A percentile compares a stretch with the other conserved stretches of the same genome.
phyloP scores from a whole-genome alignment of 1,139 yeast species.

The Protomyces lactucae-debilis region DNA sequence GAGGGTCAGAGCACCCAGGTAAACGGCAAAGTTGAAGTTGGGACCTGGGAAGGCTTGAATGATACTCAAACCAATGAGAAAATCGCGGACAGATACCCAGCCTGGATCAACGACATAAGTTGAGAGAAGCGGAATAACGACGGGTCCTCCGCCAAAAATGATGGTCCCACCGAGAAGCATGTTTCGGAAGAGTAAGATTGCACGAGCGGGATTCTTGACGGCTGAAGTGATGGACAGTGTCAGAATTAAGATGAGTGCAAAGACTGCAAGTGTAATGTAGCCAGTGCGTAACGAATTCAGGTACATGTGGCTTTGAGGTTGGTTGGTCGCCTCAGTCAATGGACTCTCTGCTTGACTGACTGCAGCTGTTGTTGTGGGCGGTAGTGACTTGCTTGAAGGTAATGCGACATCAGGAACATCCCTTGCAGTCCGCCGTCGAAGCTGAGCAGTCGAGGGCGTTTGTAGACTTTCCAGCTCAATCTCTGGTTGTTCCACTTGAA shows the following conservation, averaged over 20 bases:
- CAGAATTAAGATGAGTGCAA: constrained; percentile 19
- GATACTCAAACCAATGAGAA: constrained; percentile 29
- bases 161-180: constrained; percentile 31
- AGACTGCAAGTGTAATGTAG: constrained; percentile 12
- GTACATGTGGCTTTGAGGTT: background rate
- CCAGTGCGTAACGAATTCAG: constrained; percentile 14
- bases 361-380: background rate
- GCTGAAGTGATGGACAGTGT: constrained; percentile 24
- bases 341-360: background rate
- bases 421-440: background rate
- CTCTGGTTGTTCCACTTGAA: background rate
- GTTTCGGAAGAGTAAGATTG: constrained; percentile 26
- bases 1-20: constrained; percentile 30
- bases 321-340: background rate
- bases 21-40: constrained; percentile 30
- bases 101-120: constrained; percentile 29
- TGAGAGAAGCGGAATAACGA: constrained; percentile 30
- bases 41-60: constrained; percentile 32
- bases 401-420: background rate
- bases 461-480: background rate
- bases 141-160: constrained; percentile 32
- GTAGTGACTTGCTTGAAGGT: background rate
- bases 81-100: constrained; percentile 30
- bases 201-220: constrained; percentile 10
- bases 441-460: background rate